Evolutionary conservation across 2,329 filamentous ascomycete genomes (phyloP), one percentile per base, ranked within the genome.

Genomic region (Fusarium stilboides): DNA sequence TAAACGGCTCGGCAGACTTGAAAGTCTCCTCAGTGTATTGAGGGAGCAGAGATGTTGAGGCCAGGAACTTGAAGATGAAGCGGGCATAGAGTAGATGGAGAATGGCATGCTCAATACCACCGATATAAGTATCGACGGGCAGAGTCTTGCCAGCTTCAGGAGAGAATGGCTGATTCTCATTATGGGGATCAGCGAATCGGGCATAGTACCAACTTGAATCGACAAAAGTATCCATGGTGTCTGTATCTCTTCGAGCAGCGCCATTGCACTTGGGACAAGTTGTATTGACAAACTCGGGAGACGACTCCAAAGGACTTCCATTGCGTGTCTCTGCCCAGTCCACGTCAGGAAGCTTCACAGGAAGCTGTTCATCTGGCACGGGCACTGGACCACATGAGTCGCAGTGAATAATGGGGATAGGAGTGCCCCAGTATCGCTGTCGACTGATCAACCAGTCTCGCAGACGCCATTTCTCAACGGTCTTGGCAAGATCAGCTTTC

Each of bases 181-280:
- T 94, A 19, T 89, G 83, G 1, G 92, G 83, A 73, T 97, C 93
- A 28, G 90, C 80, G 73, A 94, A 97, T 14, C 93, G 88, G 80
- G 94, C 89, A 75, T 91, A 97, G 79, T 97, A 97, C 94, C 94
- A 97, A 55, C 94, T 97, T 3, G 94, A 97, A 80, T 97, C 94
- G 64, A 97, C 94, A 80, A 97, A 97, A 0, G 94, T 97, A 78
- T 97, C 94, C 94, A 97, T 97, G 4, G 94, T 97, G 77, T 97
- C 94, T 0, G 94, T 97, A 69, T 97, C 94, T 68, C 94, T 87
- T 76, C 89, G 91, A 8, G 93, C 94, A 24, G 88, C 80, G 2
- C 87, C 85, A 17, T 86, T 82, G 74, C 94, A 97, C 71, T 87
- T 87, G 7, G 94, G 94, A 75, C 94, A 97, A 4, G 84, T 78